Base-by-base conservation (phyloP, 83 land plant species). In the Diphasiastrum complanatum region DNA sequence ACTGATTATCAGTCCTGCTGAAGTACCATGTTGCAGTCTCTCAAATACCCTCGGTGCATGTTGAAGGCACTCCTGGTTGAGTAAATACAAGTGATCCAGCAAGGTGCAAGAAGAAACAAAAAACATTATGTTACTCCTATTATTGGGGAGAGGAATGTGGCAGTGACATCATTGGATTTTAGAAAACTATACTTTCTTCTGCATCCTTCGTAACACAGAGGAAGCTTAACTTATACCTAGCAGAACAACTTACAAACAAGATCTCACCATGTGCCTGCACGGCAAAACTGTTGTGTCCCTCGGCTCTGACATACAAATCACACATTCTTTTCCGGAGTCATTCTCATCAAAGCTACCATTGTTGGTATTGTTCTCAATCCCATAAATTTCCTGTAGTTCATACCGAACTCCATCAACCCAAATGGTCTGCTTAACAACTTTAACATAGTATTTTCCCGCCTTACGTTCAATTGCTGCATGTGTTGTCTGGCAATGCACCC, bases 371-470 rank as follows among this genome's bases (percentile, higher is more conserved):
- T 38, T 40, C 50, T 60, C 63, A 43, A 60, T 43, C 14, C 63
- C 63, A 43, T 60, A 60, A 25, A 60, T 60, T 41, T 60, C 63
- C 11, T 43, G 63, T 22, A 60, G 63, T 41, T 60, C 63, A 43
- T 60, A 60, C 48, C 63, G 19, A 24, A 43, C 63, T 2, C 63
- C 63, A 10, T 43, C 50, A 22, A 60, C 63, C 19, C 37, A 60
- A 14, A 60, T 40, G 26, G 27, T 60, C 51, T 60, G 63, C 24
- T 60, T 60, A 24, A 40, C 47, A n/a, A 60, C 63, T n/a, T 43
- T 60, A 3, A 28, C 47, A 2, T 18, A 22, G 26, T 40, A 60
- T 6, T 4, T 24, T 12, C 22, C 27, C 20, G 37, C 49, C 14
- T 60, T 60, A 32, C 28, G 27, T 20, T 60, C 63, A 2, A 60